Base-by-base conservation (phyloP, 139 green algal genomes). In the Chlamydomonas sphaeroides region DNA sequence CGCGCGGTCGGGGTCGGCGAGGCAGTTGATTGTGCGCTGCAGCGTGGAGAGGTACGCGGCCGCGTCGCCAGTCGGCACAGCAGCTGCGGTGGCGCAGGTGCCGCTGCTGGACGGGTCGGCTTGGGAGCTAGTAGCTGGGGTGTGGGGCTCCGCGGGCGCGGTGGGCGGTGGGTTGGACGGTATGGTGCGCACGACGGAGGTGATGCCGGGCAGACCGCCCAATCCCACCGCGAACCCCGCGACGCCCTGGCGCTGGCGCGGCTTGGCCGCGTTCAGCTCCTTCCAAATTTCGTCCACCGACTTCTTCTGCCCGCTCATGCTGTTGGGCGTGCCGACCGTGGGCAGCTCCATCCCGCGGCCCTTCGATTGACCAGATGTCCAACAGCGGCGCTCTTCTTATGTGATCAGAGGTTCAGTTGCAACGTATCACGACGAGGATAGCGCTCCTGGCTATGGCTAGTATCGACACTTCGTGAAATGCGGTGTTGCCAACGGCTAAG, bases 21-120 rank as follows among this genome's bases (percentile, higher is more conserved):
- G 59, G 85, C 94, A 95, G 72, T 97, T 96, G 68, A 97, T 83
- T 39, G 92, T 85, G 2, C 94, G 87, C 84, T 96, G 94, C 15
- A 92, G 83, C 8, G 48, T 68, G 3, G 84, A 61, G 11, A 90
- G 36, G 68, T 89, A 91, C 8, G 74, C 59, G 28, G 59, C 57
- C 10, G 30, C 74, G 41, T 80, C 74, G 2, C 30, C 59, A 11
- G 30, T 7, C 30, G 17, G 59, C 14, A 8, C 59, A 11, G n/a
- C 59, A 2, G 23, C 56, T 1, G 56, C 25, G 14, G 45, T 14
- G 45, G 45, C 11, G 45, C 11, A 53, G 45, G 45, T 21, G 45
- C 11, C 10, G 11, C 11, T 21, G 45, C 11, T 14, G 11, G 45
- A 53, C 11, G 45, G 45, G 11, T 10, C 45, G 10, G 45, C 45